Evolutionary conservation across 2,329 filamentous ascomycete genomes (phyloP).

Genomic region (Talaromyces islandicus): DNA sequence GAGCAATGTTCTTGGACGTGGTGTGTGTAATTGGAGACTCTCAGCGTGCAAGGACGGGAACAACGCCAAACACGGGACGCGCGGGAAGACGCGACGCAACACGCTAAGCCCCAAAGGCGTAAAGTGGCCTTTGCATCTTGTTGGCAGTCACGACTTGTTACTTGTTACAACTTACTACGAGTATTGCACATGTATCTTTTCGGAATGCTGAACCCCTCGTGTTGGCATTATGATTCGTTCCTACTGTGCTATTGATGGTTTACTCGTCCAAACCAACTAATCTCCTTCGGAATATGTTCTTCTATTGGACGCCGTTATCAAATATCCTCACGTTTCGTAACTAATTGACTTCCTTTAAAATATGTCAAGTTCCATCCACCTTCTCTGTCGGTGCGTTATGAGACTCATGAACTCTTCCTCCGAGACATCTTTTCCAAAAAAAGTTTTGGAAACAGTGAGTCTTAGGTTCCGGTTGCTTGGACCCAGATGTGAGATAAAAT

Average conservation of each 20-base stretch:
- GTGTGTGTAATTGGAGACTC: neutral
- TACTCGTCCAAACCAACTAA: neutral
- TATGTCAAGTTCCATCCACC: too few species aligned
- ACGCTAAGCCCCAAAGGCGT: slow-evolving; percentile 4
- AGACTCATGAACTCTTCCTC: too few species aligned
- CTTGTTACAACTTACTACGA: neutral
- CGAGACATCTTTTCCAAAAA: too few species aligned
- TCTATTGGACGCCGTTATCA: neutral
- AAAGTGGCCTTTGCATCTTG: neutral
- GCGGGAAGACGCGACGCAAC: slow-evolving; percentile 8
- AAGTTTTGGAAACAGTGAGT: too few species aligned
- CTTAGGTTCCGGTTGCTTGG: slow-evolving; percentile 24
- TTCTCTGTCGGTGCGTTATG: too few species aligned
- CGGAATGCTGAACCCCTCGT: neutral
- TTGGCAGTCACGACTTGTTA: too few species aligned
- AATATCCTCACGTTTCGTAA: neutral
- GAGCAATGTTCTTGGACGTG: neutral
- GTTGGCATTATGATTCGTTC: neutral
- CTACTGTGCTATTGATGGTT: neutral
- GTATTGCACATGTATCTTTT: neutral
- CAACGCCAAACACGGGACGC: slow-evolving; percentile 3
- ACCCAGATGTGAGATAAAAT: slow-evolving; percentile 15
- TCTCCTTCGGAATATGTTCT: neutral
- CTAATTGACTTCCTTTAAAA: too few species aligned
- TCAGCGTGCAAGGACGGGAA: neutral